Conservation (phyloP, 1,284 basidiomycete species). For the Tilletia walkeri region DNA sequence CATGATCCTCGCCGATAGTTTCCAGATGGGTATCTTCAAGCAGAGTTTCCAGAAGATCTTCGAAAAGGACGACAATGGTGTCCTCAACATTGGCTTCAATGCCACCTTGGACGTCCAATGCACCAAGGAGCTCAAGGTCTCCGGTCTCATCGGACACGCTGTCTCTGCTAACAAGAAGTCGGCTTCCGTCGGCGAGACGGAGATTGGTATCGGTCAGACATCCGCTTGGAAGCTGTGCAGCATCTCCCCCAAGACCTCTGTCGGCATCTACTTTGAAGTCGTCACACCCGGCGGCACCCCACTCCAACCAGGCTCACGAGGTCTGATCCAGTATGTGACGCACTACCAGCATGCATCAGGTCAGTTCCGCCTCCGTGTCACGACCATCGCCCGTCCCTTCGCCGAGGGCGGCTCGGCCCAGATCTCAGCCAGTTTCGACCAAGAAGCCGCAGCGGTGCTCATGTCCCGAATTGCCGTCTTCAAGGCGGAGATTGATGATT, state of each 20-base stretch:
- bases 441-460: constrained; percentile 94
- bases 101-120: constrained; percentile 98
- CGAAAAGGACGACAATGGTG: constrained; percentile 87
- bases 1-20: constrained; percentile 94
- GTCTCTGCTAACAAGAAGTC: constrained; percentile 97
- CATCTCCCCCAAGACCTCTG: constrained; percentile 81
- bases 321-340: constrained; percentile 96
- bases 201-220: constrained; percentile 97
- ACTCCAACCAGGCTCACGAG: constrained; percentile 83
- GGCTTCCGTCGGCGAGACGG: constrained; percentile 94
- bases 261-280: constrained; percentile 96
- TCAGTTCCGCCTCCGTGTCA: constrained; percentile 88
- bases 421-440: constrained; percentile 92
- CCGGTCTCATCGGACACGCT: constrained; percentile 94
- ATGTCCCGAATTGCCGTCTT: constrained; percentile 99
- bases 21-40: constrained; percentile 98
- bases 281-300: constrained; percentile 97
- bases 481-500: constrained; percentile 99
- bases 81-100: constrained; percentile 97
- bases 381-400: constrained; percentile 94
- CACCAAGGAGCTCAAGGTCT: constrained; percentile 97
- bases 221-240: constrained; percentile 99
- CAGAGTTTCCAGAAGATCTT: constrained; percentile 93
- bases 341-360: constrained; percentile 98
- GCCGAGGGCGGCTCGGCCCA: constrained; percentile 91